Percentiles rank a stretch among this genome's conserved stretches.
These are phyloP conservation scores for Acacia concinna DNA, from an alignment of 331 rosid genomes.

Conservation along the genomic window DNA sequence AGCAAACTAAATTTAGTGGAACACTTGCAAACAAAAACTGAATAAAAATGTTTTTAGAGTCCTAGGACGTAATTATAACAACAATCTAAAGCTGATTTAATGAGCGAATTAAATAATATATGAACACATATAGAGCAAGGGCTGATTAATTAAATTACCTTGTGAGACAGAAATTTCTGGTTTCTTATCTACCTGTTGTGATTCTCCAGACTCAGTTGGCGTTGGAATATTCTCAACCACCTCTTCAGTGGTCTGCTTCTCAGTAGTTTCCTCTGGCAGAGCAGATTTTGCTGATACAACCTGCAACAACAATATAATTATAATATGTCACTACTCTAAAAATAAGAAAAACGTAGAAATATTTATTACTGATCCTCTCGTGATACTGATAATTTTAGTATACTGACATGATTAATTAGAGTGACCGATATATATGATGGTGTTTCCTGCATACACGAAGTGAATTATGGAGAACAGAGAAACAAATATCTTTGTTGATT, in stretches of 20 bases:
- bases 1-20: not conserved
- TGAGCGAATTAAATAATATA: too few relatives aligned
- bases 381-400: not conserved
- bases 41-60: not conserved
- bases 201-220: slow-evolving; percentile 26
- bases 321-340: not conserved
- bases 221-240: slow-evolving; percentile 8
- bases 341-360: not conserved
- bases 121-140: not conserved
- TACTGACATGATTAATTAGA: not conserved
- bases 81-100: too few relatives aligned
- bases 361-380: not conserved
- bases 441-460: not conserved
- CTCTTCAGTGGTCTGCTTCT: slow-evolving; percentile 35
- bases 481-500: not conserved
- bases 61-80: too few relatives aligned
- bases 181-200: slow-evolving; percentile 34
- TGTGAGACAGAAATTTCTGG: slow-evolving; percentile 23
- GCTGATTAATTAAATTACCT: not conserved
- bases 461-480: not conserved
- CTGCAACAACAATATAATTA: slow-evolving; percentile 32
- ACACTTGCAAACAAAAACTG: not conserved
- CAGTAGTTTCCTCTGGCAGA: slow-evolving; percentile 42
- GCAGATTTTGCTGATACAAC: slow-evolving; percentile 57
- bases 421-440: not conserved